Evolutionary conservation across 2,329 filamentous ascomycete species (phyloP).

Genomic region (Calonectria multiphialidica): DNA sequence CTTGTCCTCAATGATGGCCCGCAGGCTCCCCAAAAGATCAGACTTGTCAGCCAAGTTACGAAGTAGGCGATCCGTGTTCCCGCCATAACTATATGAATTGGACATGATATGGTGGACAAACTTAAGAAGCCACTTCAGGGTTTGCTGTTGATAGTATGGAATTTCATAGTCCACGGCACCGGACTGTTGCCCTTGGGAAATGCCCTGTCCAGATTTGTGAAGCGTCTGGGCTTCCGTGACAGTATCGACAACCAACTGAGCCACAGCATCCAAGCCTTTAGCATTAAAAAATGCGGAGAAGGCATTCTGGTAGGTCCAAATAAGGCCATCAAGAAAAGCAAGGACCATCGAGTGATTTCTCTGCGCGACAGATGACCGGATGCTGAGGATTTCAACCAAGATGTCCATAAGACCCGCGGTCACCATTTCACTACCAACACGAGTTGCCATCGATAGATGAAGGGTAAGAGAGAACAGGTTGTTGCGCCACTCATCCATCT

Average conservation of each 20-base stretch:
- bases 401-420: conserved; percentile 91
- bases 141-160: conserved; percentile 93
- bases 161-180: conserved; percentile 92
- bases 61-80: conserved; percentile 89
- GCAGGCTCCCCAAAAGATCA: conserved; percentile 82
- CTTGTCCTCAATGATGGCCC: conserved; percentile 84
- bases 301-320: conserved; percentile 87
- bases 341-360: conserved; percentile 87
- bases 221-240: conserved; percentile 77
- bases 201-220: conserved; percentile 77
- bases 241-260: conserved; percentile 86
- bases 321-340: conserved; percentile 87
- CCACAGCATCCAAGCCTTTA: conserved; percentile 89
- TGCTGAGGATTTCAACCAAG: conserved; percentile 86
- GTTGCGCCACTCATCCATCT: conserved; percentile 89
- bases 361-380: conserved; percentile 85
- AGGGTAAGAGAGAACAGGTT: conserved; percentile 89
- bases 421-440: conserved; percentile 86
- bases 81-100: conserved; percentile 75
- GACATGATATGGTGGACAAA: conserved; percentile 97
- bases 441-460: conserved; percentile 79
- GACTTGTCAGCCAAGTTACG: conserved; percentile 96
- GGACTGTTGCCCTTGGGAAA: conserved; percentile 77
- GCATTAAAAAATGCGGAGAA: conserved; percentile 86
- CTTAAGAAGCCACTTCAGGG: conserved; percentile 92